These are phyloP conservation scores for Mrakiaceae sp. DNA, from an alignment of 1,284 basidiomycete species.

Conservation along the genomic window DNA sequence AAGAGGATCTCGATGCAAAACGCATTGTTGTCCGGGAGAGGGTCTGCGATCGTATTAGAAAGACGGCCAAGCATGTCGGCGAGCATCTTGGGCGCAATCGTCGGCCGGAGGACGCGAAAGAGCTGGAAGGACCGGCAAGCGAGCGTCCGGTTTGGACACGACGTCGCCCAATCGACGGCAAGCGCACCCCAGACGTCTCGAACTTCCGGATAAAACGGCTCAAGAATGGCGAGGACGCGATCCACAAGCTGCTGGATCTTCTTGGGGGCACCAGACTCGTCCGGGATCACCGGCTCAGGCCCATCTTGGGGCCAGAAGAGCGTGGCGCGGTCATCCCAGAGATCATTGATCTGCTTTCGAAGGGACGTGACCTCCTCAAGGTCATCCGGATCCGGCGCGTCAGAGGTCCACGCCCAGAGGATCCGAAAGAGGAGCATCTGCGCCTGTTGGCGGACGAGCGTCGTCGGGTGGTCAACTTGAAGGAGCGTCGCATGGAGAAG, in stretches of 20 bases:
- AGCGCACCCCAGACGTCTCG: slow-evolving; percentile 68
- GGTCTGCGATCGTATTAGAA: slow-evolving; percentile 69
- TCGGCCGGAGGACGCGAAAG: slow-evolving; percentile 72
- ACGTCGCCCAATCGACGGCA: slow-evolving; percentile 73
- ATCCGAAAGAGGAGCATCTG: slow-evolving; percentile 67
- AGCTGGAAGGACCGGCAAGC: slow-evolving; percentile 84
- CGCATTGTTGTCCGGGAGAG: slow-evolving; percentile 56
- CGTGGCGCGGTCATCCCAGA: slow-evolving; percentile 49
- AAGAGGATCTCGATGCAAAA: slow-evolving; percentile 76
- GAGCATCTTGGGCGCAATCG: slow-evolving; percentile 59
- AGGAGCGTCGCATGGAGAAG: slow-evolving; percentile 72
- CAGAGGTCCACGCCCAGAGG: slow-evolving; percentile 56
- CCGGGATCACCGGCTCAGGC: slow-evolving; percentile 25
- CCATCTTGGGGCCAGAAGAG: slow-evolving; percentile 68
- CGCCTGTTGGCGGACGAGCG: slow-evolving; percentile 58
- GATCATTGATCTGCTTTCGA: slow-evolving; percentile 35
- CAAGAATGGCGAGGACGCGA: slow-evolving; percentile 55
- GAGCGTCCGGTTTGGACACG: slow-evolving; percentile 71
- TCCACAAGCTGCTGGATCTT: slow-evolving; percentile 61
- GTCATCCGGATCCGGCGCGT: slow-evolving; percentile 20
- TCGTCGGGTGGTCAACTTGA: slow-evolving; percentile 66
- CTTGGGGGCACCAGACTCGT: slow-evolving; percentile 37
- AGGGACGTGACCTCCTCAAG: slow-evolving; percentile 17
- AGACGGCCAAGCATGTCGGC: slow-evolving; percentile 71
- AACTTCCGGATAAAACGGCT: slow-evolving; percentile 55